These are phyloP conservation scores for Raffaelea albimanens DNA, from an alignment of 2,329 filamentous ascomycete species.

Conservation along the genomic window DNA sequence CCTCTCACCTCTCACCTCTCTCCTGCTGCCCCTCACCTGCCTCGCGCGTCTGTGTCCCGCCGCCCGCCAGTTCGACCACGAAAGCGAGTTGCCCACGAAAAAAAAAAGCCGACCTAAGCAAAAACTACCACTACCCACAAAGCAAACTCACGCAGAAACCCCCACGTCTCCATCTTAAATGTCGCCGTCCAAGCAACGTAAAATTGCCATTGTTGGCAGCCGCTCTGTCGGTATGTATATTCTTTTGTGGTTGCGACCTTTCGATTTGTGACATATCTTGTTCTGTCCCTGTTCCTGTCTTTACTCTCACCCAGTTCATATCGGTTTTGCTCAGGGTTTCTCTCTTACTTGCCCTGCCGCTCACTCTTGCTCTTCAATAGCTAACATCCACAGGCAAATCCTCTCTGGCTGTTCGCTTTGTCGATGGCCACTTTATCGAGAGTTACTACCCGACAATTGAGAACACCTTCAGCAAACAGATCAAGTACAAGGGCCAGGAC, in stretches of 20 bases:
- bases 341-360: not conserved
- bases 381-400: slow-evolving; percentile 65
- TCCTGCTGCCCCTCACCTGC: not conserved
- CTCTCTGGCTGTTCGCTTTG: slow-evolving; percentile 91
- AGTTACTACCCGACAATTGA: slow-evolving; percentile 99
- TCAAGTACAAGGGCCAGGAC: slow-evolving; percentile 86
- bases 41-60: no score
- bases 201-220: slow-evolving; percentile 92
- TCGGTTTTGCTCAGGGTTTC: not conserved
- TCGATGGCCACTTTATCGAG: slow-evolving; percentile 96
- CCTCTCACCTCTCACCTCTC: not conserved
- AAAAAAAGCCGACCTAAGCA: no score
- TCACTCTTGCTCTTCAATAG: slow-evolving; percentile 1
- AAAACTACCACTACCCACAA: not conserved
- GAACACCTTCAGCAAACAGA: slow-evolving; percentile 95
- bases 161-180: slow-evolving; percentile 11
- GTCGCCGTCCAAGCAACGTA: slow-evolving; percentile 72
- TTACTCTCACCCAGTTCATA: not conserved
- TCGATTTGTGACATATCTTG: not conserved
- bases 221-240: slow-evolving; percentile 60
- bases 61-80: no score
- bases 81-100: no score
- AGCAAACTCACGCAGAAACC: not conserved
- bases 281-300: not conserved
- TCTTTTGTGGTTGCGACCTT: not conserved